Evolutionary conservation across 495 filamentous ascomycete genomes (phyloP).

Genomic region (Xylaria intraflava): DNA sequence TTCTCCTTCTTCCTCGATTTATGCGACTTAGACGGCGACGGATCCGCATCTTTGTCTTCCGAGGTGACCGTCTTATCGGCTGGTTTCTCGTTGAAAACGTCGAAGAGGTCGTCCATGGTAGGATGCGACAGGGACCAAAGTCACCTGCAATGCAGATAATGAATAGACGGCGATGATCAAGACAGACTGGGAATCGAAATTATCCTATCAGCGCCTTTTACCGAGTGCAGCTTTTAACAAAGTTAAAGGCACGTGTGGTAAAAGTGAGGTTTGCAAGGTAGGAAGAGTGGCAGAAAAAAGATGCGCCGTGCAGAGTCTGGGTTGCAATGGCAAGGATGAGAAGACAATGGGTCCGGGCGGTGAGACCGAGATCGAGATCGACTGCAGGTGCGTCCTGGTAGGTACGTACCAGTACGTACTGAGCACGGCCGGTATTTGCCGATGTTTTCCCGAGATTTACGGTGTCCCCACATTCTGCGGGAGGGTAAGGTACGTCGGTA

Average conservation of each 20-base stretch:
- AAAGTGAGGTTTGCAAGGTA: background rate
- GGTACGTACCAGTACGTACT: background rate
- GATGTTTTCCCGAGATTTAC: background rate
- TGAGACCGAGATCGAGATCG: background rate
- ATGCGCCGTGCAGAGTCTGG: slow-evolving; percentile 11
- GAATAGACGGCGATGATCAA: background rate
- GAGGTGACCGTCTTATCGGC: slow-evolving; percentile 33
- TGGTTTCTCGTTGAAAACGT: slow-evolving; percentile 64
- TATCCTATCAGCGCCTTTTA: too few species aligned
- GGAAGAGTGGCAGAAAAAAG: slow-evolving; percentile 22
- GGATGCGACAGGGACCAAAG: background rate
- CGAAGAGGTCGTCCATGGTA: slow-evolving; percentile 69
- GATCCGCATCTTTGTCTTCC: slow-evolving; percentile 27
- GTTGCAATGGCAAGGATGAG: background rate
- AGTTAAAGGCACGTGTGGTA: background rate
- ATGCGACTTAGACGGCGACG: slow-evolving; percentile 26
- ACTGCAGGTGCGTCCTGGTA: background rate
- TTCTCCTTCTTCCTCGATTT: slow-evolving; percentile 49
- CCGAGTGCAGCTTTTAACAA: background rate
- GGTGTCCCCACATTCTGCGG: too few species aligned
- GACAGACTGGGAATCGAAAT: too few species aligned
- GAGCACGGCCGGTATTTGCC: too few species aligned
- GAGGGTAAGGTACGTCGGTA: too few species aligned
- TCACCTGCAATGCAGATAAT: background rate
- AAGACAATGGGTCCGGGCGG: background rate